Conservation (phyloP, 2,329 filamentous ascomycete species). For the Claviceps monticola region DNA sequence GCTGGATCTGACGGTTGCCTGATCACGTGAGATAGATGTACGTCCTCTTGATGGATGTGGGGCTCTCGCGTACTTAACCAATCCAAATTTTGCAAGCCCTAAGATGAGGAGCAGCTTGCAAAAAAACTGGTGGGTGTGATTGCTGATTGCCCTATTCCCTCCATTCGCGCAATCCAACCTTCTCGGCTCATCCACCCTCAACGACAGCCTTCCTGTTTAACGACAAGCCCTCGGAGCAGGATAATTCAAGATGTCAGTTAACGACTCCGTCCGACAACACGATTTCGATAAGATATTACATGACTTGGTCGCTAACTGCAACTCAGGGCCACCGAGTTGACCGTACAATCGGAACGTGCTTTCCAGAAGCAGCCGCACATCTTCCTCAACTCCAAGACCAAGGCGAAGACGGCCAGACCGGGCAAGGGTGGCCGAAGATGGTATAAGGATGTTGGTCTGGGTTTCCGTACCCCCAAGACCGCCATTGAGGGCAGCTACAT, state of each 20-base stretch:
- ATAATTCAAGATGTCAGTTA: conserved; percentile 31
- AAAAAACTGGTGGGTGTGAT: conserved; percentile 23
- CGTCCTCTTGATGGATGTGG: conserved; percentile 2
- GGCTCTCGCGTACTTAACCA: conserved; percentile 17
- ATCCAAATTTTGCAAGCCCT: conserved; percentile 28
- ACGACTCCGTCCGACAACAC: conserved; percentile 3
- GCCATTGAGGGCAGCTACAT: conserved; percentile 99
- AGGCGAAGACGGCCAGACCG: conserved; percentile 68
- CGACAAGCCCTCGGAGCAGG: conserved; percentile 26
- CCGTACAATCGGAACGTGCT: conserved; percentile 99
- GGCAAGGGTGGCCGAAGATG: conserved; percentile 86
- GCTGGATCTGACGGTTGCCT: neutral
- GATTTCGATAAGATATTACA: neutral
- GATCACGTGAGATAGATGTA: neutral
- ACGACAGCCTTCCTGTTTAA: conserved; percentile 25
- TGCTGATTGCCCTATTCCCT: conserved; percentile 23
- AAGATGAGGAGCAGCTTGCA: conserved; percentile 17
- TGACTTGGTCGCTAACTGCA: conserved; percentile 17
- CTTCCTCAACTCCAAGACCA: conserved; percentile 95
- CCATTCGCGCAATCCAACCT: conserved; percentile 22
- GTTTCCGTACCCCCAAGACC: conserved; percentile 95
- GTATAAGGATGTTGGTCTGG: conserved; percentile 99
- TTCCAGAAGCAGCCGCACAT: conserved; percentile 99
- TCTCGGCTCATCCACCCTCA: conserved; percentile 21
- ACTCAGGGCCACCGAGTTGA: conserved; percentile 93